Base-by-base conservation (phyloP, 1,139 yeast genomes). In the Maudiozyma humilis region DNA sequence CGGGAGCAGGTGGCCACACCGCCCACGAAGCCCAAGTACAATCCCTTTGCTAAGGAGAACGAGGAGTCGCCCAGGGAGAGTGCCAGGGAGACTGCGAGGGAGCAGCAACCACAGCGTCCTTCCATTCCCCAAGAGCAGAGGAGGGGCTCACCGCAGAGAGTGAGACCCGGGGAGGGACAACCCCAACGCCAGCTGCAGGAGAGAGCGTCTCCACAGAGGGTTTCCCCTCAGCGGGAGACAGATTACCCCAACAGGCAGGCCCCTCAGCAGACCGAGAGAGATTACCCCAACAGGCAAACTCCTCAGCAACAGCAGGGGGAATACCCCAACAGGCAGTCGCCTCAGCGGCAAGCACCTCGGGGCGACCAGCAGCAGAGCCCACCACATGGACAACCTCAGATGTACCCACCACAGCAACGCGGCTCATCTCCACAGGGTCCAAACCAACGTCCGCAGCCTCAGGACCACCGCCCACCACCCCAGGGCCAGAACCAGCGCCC, bases 41-140 rank as follows among this genome's bases (percentile, higher is more conserved):
- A 36, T 27, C 39, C 39, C 13, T 36, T 36, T 16, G 39, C 39
- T 4, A 27, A 36, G 19, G 39, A 36, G 23, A 27, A 36, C 12
- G 29, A 25, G 10, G 30, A 35, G 15, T 8, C 23, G 12, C n/a
- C n/a, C n/a, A 10, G 17, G 7, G 17, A 15, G 15, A n/a, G n/a
- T n/a, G n/a, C 14, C 4, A 14, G 23, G 15, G n/a, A n/a, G n/a
- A n/a, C n/a, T n/a, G n/a, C n/a, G n/a, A n/a, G n/a, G n/a, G n/a
- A n/a, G n/a, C n/a, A n/a, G n/a, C n/a, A n/a, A n/a, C n/a, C n/a
- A 23, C 27, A 23, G 27, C 6, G 27, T 6, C 8, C 27, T 6
- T 23, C 27, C 6, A 6, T 10, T 23, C 27, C 6, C 8, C 27
- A 10, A 10, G 6, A 23, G 6, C 27, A 23, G 27, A 10, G 27